Base-by-base conservation (phyloP, 2,329 filamentous ascomycete genomes). In the Sporothrix brasiliensis region DNA sequence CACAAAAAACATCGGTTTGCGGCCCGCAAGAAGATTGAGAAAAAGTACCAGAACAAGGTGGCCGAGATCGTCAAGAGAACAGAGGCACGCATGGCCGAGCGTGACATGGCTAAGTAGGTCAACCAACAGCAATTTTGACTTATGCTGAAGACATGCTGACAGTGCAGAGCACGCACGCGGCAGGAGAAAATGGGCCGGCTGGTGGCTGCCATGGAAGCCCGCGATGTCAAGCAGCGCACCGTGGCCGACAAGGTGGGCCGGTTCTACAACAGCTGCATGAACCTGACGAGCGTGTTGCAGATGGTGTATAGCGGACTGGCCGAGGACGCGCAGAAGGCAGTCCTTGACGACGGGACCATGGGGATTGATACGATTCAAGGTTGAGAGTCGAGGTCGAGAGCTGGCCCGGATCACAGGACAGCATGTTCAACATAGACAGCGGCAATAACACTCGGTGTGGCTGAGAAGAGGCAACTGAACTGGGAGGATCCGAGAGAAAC, bases 1-100 rank as follows among this genome's bases (percentile, higher is more conserved):
- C 71, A 73, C 72, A 75, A 75, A 66, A 73, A 74, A 49, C 73
- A 69, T 39, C 72, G 74, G 0, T 71, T 69, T 30, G 69, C 52
- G 3, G 50, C 58, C 2, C 73, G 74, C 53, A 72, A 74, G 54
- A 69, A 74, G 49, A 76, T 77, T 67, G 73, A 75, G 69, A 69
- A 69, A 9, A 54, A 66, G 44, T 73, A 73, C 53, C 68, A 73
- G 39, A 65, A 68, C 58, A 69, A 65, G 49, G 74, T 76, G 41
- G 70, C 74, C 63, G 71, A 73, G 39, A 74, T 76, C 61, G 71
- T 71, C 70, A 63, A 71, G 60, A 73, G 70, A 13, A 68, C 74
- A 5, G 72, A 74, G 39, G 72, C 68, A 34, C 73, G 69, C 2
- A 24, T 74, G 47, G 71, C 60, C 41, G 72, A 75, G 50, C 63